These are phyloP conservation scores for Paramecium sonneborni DNA, from an alignment of 73 alveolate species.

Conservation along the genomic window DNA sequence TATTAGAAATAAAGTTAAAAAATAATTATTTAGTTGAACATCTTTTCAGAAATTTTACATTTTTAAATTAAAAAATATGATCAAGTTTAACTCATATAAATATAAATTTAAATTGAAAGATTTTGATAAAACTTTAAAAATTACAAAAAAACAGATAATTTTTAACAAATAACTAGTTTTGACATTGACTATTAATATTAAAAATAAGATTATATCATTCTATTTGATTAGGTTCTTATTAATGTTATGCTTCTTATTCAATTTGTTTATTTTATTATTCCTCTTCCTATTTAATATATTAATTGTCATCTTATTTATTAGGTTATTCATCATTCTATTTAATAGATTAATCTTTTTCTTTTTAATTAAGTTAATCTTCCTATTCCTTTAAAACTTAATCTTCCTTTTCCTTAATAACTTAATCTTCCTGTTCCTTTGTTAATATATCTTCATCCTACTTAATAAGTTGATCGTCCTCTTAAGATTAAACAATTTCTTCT, in stretches of 20 bases:
- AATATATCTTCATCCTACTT: background rate
- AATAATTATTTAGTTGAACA: background rate
- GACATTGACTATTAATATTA: background rate
- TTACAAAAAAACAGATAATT: background rate
- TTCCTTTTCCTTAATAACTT: too few relatives aligned
- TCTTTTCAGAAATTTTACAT: background rate
- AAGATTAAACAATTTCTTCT: background rate
- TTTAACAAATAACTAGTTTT: background rate
- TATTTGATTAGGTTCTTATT: background rate
- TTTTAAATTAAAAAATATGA: background rate
- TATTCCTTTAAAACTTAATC: too few relatives aligned
- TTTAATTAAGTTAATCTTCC: too few relatives aligned
- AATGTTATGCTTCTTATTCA: background rate
- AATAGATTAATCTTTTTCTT: too few relatives aligned
- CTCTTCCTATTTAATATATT: background rate
- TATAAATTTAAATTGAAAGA: background rate
- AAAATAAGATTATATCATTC: background rate
- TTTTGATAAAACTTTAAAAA: background rate
- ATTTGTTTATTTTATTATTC: background rate
- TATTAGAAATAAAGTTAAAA: background rate
- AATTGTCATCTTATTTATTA: background rate
- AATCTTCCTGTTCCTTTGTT: too few relatives aligned
- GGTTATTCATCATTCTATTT: too few relatives aligned
- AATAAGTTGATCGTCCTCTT: background rate
- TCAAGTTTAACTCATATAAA: background rate